A percentile compares a stretch with the other conserved stretches of the same genome.
Conservation (phyloP, 2,329 filamentous ascomycete genomes). For the Trichoderma sp. region DNA sequence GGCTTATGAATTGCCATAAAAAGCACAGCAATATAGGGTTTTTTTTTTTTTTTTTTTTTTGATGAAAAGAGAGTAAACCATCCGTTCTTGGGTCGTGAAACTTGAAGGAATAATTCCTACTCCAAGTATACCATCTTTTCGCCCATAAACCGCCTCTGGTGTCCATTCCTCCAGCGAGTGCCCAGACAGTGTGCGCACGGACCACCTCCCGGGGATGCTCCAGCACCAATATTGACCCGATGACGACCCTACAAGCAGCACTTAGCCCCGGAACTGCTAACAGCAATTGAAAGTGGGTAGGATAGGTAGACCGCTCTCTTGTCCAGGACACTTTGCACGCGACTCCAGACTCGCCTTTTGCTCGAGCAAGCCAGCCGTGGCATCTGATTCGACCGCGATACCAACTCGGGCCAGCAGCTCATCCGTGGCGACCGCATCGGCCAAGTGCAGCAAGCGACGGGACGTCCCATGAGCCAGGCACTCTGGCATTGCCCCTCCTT, state of each 20-base stretch:
- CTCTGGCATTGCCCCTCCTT: constrained; percentile 42
- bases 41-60: too few species aligned
- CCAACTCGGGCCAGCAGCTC: not conserved
- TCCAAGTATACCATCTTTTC: not conserved
- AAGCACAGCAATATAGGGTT: not conserved
- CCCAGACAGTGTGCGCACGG: constrained; percentile 23
- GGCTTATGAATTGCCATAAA: not conserved
- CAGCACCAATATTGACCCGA: constrained; percentile 4
- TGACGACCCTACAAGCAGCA: constrained; percentile 19
- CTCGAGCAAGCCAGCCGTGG: not conserved
- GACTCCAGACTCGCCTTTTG: constrained; percentile 5
- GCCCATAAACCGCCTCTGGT: not conserved
- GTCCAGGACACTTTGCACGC: constrained; percentile 16
- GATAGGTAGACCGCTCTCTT: constrained; percentile 25
- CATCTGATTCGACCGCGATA: not conserved
- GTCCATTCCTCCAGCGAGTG: not conserved
- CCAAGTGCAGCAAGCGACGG: constrained; percentile 6
- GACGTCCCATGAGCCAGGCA: constrained; percentile 39
- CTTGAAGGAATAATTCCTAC: not conserved
- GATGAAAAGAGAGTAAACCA: not conserved
- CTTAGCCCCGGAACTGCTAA: constrained; percentile 2
- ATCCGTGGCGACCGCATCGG: constrained; percentile 1
- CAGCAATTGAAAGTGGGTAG: constrained; percentile 24
- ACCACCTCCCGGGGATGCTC: constrained; percentile 5
- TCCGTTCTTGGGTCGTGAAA: not conserved